Percentiles rank a stretch among this genome's conserved stretches.
These are phyloP conservation scores for Scolecobasidium constrictum DNA, from an alignment of 2,329 filamentous ascomycete genomes.

Conservation along the genomic window DNA sequence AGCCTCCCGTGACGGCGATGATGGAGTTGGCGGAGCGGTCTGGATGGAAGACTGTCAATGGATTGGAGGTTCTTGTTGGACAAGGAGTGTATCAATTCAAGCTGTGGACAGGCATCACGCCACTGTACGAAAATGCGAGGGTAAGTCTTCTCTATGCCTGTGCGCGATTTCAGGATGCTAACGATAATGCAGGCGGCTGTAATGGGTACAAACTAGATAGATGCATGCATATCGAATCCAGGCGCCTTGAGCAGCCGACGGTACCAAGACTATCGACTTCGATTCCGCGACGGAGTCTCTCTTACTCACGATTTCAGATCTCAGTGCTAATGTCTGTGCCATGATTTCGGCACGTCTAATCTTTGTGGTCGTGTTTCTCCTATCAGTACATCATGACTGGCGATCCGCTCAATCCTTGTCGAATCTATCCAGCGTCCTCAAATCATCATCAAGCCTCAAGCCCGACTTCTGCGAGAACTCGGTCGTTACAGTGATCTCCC, in stretches of 20 bases:
- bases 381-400: not conserved
- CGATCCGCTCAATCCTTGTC: not conserved
- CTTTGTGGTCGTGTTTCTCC: not conserved
- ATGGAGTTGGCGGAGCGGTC: constrained; percentile 72
- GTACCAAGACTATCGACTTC: not conserved
- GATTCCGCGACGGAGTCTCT: not conserved
- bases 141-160: constrained; percentile 13
- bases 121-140: constrained; percentile 60
- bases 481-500: not conserved
- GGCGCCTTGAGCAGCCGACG: not conserved
- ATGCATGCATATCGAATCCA: not conserved
- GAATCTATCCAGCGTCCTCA: not conserved
- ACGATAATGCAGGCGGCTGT: not conserved
- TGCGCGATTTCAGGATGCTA: not conserved
- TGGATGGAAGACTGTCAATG: constrained; percentile 75
- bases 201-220: not conserved
- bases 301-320: not conserved
- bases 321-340: not conserved
- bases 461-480: not conserved
- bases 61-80: constrained; percentile 77
- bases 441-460: not conserved
- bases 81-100: constrained; percentile 82
- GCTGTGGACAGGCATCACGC: constrained; percentile 73
- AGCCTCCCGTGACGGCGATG: constrained; percentile 68
- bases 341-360: not conserved